A percentile compares a stretch with the other conserved stretches of the same genome.
These are phyloP conservation scores for Calonectria honghensis DNA, from an alignment of 2,329 filamentous ascomycete genomes.

Conservation along the genomic window DNA sequence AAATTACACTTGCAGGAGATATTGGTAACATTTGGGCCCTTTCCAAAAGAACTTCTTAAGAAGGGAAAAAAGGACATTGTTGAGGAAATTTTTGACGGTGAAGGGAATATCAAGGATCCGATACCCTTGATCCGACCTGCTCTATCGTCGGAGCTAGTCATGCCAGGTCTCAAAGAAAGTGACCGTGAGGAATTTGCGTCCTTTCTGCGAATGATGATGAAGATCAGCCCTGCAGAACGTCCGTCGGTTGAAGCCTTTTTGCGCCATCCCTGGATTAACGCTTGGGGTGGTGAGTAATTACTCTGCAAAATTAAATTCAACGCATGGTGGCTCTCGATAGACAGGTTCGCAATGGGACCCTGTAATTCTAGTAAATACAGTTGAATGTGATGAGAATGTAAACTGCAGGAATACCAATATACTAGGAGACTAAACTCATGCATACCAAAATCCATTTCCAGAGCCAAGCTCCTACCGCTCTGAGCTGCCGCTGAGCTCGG, in stretches of 20 bases:
- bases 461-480: too few relatives aligned
- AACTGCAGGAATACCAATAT: too few relatives aligned
- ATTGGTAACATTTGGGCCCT: not conserved
- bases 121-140: not conserved
- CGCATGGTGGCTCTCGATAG: too few relatives aligned
- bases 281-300: conserved; percentile 11
- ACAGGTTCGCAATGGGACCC: too few relatives aligned
- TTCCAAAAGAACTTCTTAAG: conserved; percentile 41
- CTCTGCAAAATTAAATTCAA: not conserved
- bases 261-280: conserved; percentile 43
- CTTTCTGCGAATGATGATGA: conserved; percentile 45
- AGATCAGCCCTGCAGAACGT: conserved; percentile 42
- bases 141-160: conserved; percentile 34
- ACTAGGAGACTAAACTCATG: too few relatives aligned
- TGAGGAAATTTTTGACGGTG: conserved; percentile 24
- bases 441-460: too few relatives aligned
- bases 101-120: conserved; percentile 35
- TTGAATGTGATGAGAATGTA: too few relatives aligned
- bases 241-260: conserved; percentile 31
- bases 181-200: conserved; percentile 39
- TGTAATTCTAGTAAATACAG: too few relatives aligned
- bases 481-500: too few relatives aligned
- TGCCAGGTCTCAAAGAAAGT: conserved; percentile 38
- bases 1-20: conserved; percentile 1
- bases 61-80: conserved; percentile 40